A percentile compares a stretch with the other conserved stretches of the same genome.
Conservation (phyloP, 805 yeast genomes). For the Candida sonorensis region DNA sequence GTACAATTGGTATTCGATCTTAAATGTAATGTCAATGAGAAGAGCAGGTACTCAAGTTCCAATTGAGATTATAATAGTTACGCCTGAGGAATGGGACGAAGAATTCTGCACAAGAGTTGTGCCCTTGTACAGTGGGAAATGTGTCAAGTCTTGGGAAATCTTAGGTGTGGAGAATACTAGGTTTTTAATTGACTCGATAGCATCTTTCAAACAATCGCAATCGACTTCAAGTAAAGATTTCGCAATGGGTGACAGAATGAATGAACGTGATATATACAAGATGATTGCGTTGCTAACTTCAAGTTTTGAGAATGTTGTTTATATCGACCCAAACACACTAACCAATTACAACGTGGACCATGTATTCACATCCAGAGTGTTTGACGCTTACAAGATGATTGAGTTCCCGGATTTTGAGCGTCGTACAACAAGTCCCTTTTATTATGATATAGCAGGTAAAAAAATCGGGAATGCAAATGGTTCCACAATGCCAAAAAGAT, state of each 20-base stretch:
- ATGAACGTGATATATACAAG: slow-evolving; percentile 11
- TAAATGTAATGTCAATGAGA: slow-evolving; percentile 31
- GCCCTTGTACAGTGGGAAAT: slow-evolving; percentile 31
- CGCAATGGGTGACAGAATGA: not conserved
- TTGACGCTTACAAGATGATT: slow-evolving; percentile 36
- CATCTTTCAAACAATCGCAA: too few relatives aligned
- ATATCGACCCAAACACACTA: slow-evolving; percentile 63
- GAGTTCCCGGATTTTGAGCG: slow-evolving; percentile 81
- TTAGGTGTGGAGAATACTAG: slow-evolving; percentile 20
- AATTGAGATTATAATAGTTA: slow-evolving; percentile 31
- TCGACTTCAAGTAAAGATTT: not conserved
- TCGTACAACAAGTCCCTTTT: slow-evolving; percentile 61
- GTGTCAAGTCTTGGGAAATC: slow-evolving; percentile 30
- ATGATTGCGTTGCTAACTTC: slow-evolving; percentile 23
- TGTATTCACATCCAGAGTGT: slow-evolving; percentile 48
- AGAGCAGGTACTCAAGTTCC: slow-evolving; percentile 32
- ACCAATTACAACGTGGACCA: slow-evolving; percentile 54
- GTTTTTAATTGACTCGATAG: too few relatives aligned
- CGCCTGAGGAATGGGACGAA: slow-evolving; percentile 27
- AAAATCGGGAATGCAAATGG: slow-evolving; percentile 32
- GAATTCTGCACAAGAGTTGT: slow-evolving; percentile 29
- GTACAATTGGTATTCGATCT: slow-evolving; percentile 28
- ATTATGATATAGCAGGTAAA: slow-evolving; percentile 51
- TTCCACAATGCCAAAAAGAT: slow-evolving; percentile 10
- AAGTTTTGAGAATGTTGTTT: slow-evolving; percentile 50